phyloP scores from a whole-genome alignment of 2,329 filamentous ascomycete species.

The Purpureocillium takamizusanense region DNA sequence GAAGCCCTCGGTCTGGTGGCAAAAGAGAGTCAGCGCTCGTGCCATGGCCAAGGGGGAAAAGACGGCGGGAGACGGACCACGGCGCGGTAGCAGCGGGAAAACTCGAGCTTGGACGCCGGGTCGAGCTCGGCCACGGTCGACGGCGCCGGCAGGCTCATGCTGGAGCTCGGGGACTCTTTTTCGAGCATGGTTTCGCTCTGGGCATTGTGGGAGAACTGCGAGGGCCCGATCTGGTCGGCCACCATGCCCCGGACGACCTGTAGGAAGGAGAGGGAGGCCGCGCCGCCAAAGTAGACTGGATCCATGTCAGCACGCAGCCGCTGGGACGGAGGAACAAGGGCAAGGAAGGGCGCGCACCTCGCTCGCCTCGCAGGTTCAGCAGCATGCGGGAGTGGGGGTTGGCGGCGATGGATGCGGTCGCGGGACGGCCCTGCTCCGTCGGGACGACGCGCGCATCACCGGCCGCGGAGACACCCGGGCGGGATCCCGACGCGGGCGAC shows the following conservation, averaged over 20 bases:
- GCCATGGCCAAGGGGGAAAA: too few species aligned
- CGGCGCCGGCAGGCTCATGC: constrained; percentile 1
- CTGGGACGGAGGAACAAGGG: not conserved
- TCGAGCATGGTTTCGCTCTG: constrained; percentile 45
- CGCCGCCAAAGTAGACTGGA: constrained; percentile 39
- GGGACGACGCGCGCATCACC: constrained; percentile 1
- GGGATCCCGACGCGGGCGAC: constrained; percentile 16
- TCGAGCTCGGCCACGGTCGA: constrained; percentile 7
- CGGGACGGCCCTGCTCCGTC: not conserved
- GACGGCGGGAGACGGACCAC: constrained; percentile 6
- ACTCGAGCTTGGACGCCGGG: constrained; percentile 7
- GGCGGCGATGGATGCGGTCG: constrained; percentile 5
- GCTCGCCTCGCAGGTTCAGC: constrained; percentile 41
- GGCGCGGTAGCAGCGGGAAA: constrained; percentile 9
- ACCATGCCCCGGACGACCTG: constrained; percentile 39
- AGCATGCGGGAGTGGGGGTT: constrained; percentile 32
- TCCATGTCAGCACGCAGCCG: not conserved
- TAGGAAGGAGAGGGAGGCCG: constrained; percentile 45
- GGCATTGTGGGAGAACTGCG: constrained; percentile 41
- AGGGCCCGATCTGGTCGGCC: constrained; percentile 42
- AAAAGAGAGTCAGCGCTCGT: too few species aligned
- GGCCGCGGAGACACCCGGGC: constrained; percentile 11
- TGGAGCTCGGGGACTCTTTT: constrained; percentile 20
- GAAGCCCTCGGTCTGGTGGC: constrained; percentile 21
- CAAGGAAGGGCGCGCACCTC: constrained; percentile 25